Conservation (phyloP, 345 rosid species). For the Hypericum androsaemum region DNA sequence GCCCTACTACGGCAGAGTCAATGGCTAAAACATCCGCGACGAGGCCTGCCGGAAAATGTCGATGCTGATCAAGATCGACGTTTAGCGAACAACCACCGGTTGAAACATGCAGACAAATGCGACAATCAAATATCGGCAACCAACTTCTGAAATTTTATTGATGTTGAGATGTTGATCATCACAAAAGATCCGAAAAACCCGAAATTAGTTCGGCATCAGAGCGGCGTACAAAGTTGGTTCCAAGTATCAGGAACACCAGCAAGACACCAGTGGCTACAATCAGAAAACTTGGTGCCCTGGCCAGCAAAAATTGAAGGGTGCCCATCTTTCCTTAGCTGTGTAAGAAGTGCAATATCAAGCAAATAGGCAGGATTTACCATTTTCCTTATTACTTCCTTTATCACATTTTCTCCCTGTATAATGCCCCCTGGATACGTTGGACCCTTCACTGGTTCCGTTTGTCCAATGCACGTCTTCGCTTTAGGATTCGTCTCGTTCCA, state of each 20-base stretch:
- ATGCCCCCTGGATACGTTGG: conserved; percentile 23
- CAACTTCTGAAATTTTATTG: no score
- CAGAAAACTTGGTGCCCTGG: conserved; percentile 10
- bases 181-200: no score
- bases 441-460: conserved; percentile 46
- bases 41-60: no score
- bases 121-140: no score
- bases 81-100: no score
- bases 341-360: conserved; percentile 44
- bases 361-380: conserved; percentile 39
- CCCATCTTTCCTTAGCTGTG: conserved; percentile 59
- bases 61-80: no score
- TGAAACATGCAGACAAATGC: no score
- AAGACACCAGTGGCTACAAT: conserved; percentile 84
- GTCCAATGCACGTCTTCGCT: conserved; percentile 28
- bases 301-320: conserved; percentile 50
- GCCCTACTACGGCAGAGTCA: no score
- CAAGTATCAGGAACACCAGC: conserved; percentile 69
- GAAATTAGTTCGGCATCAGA: not conserved
- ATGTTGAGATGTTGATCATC: no score
- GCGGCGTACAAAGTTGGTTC: conserved; percentile 49
- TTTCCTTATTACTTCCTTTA: conserved; percentile 24
- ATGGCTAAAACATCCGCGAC: no score
- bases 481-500: conserved; percentile 28
- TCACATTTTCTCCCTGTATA: conserved; percentile 29